Evolutionary conservation across 768 basidiomycete genomes (phyloP).

Genomic region (Goffeauzyma gilvescens): DNA sequence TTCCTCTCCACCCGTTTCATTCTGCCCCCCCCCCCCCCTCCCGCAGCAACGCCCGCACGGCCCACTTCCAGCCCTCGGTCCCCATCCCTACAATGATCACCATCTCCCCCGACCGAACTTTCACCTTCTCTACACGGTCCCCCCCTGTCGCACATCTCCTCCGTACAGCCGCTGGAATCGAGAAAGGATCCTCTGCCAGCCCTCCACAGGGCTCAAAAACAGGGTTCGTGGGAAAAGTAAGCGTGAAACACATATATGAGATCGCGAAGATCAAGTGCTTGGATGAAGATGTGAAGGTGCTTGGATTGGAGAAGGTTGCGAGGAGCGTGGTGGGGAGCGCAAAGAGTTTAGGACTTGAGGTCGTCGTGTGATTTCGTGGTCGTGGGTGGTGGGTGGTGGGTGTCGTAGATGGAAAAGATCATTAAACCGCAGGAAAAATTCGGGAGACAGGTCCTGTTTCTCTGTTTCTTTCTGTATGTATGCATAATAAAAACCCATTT

Average conservation of each 20-base stretch:
- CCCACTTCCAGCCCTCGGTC: slow-evolving; percentile 61
- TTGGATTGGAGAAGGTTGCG: slow-evolving; percentile 70
- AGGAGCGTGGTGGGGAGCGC: slow-evolving; percentile 77
- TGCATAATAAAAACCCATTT: no score
- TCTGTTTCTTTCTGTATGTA: no score
- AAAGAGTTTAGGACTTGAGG: slow-evolving; percentile 68
- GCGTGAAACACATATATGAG: slow-evolving; percentile 93
- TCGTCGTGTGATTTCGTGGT: slow-evolving; percentile 64
- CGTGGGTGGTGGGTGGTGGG: no score
- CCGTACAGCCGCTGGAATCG: slow-evolving; percentile 72
- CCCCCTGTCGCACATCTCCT: slow-evolving; percentile 78
- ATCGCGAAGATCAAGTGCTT: slow-evolving; percentile 89
- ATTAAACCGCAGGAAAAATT: no score
- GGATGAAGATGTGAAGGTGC: slow-evolving; percentile 72
- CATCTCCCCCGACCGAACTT: slow-evolving; percentile 84
- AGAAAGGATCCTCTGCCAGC: slow-evolving; percentile 70
- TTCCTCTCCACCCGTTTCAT: neutral
- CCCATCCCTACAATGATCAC: slow-evolving; percentile 84
- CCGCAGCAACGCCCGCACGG: slow-evolving; percentile 66
- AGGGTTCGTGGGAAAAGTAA: slow-evolving; percentile 47
- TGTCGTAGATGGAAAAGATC: no score
- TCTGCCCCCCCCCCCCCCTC: neutral
- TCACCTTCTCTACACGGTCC: slow-evolving; percentile 67
- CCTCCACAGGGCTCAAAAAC: slow-evolving; percentile 45
- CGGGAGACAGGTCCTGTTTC: no score